phyloP scores from a whole-genome alignment of 2,329 filamentous ascomycete species.

The Tricladium varicosporioides region DNA sequence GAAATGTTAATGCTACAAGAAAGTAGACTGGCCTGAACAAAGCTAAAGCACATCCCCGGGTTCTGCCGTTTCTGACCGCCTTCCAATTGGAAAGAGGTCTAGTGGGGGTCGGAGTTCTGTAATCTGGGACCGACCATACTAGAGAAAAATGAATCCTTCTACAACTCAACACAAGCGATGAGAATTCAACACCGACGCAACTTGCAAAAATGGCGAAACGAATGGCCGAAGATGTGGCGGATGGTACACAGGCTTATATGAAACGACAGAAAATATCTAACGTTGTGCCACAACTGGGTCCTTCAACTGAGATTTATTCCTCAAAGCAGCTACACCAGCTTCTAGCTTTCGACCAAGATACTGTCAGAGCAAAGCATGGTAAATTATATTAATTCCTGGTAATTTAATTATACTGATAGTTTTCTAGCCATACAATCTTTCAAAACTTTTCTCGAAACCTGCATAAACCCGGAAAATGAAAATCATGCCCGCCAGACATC shows the following conservation, averaged over 20 bases:
- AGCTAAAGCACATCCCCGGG: not conserved
- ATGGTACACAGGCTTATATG: slow-evolving; percentile 33
- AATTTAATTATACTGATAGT: not conserved
- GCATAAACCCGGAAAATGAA: slow-evolving; percentile 50
- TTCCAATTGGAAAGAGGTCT: not conserved
- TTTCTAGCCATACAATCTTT: slow-evolving; percentile 63
- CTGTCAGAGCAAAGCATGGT: slow-evolving; percentile 65
- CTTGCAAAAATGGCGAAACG: slow-evolving; percentile 31
- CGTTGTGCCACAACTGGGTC: slow-evolving; percentile 40
- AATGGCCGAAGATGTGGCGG: slow-evolving; percentile 25
- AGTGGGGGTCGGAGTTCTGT: not conserved
- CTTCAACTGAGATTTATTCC: slow-evolving; percentile 60
- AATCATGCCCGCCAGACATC: slow-evolving; percentile 46
- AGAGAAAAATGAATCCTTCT: not conserved
- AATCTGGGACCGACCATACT: not conserved
- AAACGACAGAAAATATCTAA: slow-evolving; percentile 39
- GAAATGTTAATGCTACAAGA: not conserved
- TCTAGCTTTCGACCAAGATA: slow-evolving; percentile 69
- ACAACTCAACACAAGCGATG: not conserved
- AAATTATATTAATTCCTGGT: slow-evolving; percentile 18
- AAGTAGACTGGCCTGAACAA: too few species aligned
- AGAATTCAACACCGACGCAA: not conserved
- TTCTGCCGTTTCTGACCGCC: not conserved
- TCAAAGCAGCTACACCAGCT: slow-evolving; percentile 66
- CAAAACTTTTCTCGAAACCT: slow-evolving; percentile 68